A percentile compares a stretch with the other conserved stretches of the same genome.
phyloP scores from a whole-genome alignment of 768 basidiomycete genomes.

The Boletus sensibilis region DNA sequence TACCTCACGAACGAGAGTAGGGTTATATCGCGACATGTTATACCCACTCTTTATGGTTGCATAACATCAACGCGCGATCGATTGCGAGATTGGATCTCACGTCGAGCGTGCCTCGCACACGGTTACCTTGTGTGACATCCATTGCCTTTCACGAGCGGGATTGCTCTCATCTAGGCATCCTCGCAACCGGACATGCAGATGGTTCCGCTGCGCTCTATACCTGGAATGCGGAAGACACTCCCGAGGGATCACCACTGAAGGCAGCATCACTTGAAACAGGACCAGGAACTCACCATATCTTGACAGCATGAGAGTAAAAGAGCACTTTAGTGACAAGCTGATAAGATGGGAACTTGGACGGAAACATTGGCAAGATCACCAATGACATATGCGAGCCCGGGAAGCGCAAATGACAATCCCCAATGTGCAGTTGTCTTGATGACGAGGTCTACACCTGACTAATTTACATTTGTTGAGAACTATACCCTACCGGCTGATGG shows the following conservation, averaged over 20 bases:
- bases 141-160: slow-evolving; percentile 89
- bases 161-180: slow-evolving; percentile 70
- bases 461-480: not conserved
- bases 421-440: not conserved
- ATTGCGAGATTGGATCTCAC: slow-evolving; percentile 69
- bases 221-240: slow-evolving; percentile 78
- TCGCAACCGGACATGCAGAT: slow-evolving; percentile 79
- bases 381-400: no score
- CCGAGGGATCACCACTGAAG: slow-evolving; percentile 27
- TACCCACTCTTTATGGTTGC: slow-evolving; percentile 62
- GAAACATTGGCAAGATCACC: no score
- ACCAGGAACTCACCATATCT: not conserved
- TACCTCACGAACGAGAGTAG: slow-evolving; percentile 39
- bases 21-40: slow-evolving; percentile 90
- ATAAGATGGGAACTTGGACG: not conserved
- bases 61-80: slow-evolving; percentile 82
- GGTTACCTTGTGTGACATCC: slow-evolving; percentile 59
- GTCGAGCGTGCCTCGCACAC: slow-evolving; percentile 41
- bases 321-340: not conserved
- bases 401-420: no score
- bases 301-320: not conserved
- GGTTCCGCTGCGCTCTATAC: slow-evolving; percentile 79
- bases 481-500: not conserved
- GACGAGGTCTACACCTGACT: not conserved
- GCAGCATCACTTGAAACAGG: not conserved